Evolutionary conservation across 306 rosid species (phyloP).

Genomic region (Cucumis cinereus): DNA sequence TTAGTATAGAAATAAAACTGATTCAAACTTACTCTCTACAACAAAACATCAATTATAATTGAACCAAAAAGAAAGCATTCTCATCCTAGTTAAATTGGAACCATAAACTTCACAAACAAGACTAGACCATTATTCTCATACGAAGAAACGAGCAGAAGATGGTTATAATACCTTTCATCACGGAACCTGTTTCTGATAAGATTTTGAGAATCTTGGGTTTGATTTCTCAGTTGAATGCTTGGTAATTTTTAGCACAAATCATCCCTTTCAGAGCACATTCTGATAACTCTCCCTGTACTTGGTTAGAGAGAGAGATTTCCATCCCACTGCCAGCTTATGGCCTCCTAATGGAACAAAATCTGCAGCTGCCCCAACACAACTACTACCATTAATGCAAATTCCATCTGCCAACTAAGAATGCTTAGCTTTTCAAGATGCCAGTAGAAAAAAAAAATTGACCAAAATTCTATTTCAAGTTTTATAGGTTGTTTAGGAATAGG

Average conservation of each 20-base stretch:
- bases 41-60: neutral
- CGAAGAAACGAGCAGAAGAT: neutral
- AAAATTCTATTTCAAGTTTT: neutral
- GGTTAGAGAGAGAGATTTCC: neutral
- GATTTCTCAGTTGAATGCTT: neutral
- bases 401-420: neutral
- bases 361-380: neutral
- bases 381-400: conserved; percentile 1
- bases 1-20: neutral
- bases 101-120: neutral
- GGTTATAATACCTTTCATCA: neutral
- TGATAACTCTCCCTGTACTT: neutral
- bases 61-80: neutral
- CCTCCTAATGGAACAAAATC: neutral
- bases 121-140: neutral
- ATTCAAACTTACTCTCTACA: neutral
- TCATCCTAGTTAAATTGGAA: neutral
- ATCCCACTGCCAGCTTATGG: neutral
- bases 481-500: neutral
- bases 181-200: neutral
- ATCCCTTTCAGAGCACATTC: neutral
- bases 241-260: neutral
- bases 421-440: neutral
- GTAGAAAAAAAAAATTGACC: neutral
- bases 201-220: neutral